phyloP scores from a whole-genome alignment of 768 basidiomycete species.

The Piloderma croceum region DNA sequence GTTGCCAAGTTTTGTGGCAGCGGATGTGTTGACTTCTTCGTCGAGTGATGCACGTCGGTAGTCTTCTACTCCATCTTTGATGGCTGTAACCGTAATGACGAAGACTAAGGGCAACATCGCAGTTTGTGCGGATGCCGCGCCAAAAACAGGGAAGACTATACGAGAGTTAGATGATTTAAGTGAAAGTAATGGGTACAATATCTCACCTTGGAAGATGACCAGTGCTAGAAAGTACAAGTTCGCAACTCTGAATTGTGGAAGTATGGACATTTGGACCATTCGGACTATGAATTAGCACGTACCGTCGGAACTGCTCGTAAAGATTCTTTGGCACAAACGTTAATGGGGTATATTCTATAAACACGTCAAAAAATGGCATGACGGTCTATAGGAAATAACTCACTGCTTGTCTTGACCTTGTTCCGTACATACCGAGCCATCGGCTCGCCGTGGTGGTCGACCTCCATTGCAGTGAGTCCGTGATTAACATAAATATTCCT shows the following conservation, averaged over 20 bases:
- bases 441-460: slow-evolving; percentile 72
- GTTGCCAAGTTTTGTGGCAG: slow-evolving; percentile 81
- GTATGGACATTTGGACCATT: slow-evolving; percentile 8
- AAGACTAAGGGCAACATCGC: slow-evolving; percentile 83
- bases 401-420: slow-evolving; percentile 92
- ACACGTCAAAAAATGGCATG: slow-evolving; percentile 1
- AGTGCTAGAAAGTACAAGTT: slow-evolving; percentile 88
- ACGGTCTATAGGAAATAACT: slow-evolving; percentile 27
- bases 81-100: slow-evolving; percentile 81
- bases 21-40: slow-evolving; percentile 92
- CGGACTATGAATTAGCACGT: slow-evolving; percentile 16
- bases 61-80: slow-evolving; percentile 96
- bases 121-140: slow-evolving; percentile 75
- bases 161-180: slow-evolving; percentile 8
- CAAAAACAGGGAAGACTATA: slow-evolving; percentile 85
- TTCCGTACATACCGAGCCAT: slow-evolving; percentile 77
- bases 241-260: slow-evolving; percentile 56
- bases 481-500: slow-evolving; percentile 81
- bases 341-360: slow-evolving; percentile 78
- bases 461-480: slow-evolving; percentile 56
- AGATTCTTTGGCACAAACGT: slow-evolving; percentile 94
- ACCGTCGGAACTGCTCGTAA: slow-evolving; percentile 91
- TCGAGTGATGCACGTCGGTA: slow-evolving; percentile 85
- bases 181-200: background rate
- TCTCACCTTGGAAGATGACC: slow-evolving; percentile 70